Base-by-base conservation (phyloP, 1,284 basidiomycete species). In the Pholiota adiposa region DNA sequence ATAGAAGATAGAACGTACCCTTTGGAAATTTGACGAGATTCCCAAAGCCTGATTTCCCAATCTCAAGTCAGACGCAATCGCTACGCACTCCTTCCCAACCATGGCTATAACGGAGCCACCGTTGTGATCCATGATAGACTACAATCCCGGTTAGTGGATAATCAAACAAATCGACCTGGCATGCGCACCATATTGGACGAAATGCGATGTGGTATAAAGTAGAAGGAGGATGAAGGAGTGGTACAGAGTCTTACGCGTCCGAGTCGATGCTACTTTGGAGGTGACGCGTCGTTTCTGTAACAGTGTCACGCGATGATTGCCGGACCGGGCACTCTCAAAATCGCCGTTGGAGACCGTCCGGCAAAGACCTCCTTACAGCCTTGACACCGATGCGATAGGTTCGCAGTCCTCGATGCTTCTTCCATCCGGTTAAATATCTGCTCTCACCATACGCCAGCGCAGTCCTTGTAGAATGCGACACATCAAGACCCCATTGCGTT, bases 61-160 rank as follows among this genome's bases (percentile, higher is more conserved):
- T 64, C 97, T 88, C 67, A 98, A 76, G 79, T 99, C 97, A 55
- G 90, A 95, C 33, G 97, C 97, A 77, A 99, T 99, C 59, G 97
- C 97, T 60, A 99, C 97, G 75, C 97, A 99, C 72, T 96, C 93
- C 81, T 98, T 98, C 65, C 97, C 97, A 63, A 92, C 91, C 96
- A 99, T 99, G 79, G 97, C 97, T 77, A 99, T 87, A 70, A 97
- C 94, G 77, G 95, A 97, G 78, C 97, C 97, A 79, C 94, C 94
- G 82, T 96, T 96, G 67, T 88, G 84, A 79, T 93, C 84, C 90
- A 93, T 89, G 69, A 90, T 87, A 72, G 91, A 93, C 92, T 92
- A 63, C 23, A 38, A 48, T 25, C 23, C 8, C 7, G 23, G 25
- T 70, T 31, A 72, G 61, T 23, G 60, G 23, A 25, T 6, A 44